Evolutionary conservation across 2,329 filamentous ascomycete species (phyloP).

Genomic region (Aspergillus sp.): DNA sequence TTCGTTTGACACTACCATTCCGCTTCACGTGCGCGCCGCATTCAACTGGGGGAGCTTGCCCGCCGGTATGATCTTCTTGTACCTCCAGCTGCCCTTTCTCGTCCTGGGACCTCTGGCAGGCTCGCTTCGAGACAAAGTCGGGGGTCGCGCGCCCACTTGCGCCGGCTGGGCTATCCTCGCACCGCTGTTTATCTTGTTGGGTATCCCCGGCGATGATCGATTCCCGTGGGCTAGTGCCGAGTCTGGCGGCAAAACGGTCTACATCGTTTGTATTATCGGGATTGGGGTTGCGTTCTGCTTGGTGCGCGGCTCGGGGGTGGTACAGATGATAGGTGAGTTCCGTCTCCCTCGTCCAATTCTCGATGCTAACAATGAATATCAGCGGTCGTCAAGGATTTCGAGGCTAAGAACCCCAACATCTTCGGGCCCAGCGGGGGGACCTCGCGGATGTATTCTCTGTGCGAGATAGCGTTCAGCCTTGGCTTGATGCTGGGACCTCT

Average conservation of each 20-base stretch:
- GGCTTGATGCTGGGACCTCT: constrained; percentile 21
- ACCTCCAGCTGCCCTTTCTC: constrained; percentile 52
- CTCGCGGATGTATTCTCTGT: constrained; percentile 16
- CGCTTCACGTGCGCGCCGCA: constrained; percentile 48
- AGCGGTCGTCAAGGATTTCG: constrained; percentile 15
- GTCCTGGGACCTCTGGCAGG: constrained; percentile 57
- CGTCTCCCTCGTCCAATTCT: neutral
- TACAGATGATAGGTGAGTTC: constrained; percentile 23
- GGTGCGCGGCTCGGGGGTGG: constrained; percentile 18
- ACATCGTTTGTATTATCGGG: constrained; percentile 11
- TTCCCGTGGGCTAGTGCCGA: constrained; percentile 19
- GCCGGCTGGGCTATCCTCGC: constrained; percentile 14
- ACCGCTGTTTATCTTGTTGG: constrained; percentile 19
- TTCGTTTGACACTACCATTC: constrained; percentile 52
- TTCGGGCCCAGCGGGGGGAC: constrained; percentile 23
- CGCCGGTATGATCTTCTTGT: constrained; percentile 53
- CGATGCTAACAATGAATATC: neutral
- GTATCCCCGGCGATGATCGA: constrained; percentile 16
- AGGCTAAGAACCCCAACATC: constrained; percentile 14
- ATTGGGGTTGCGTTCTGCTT: constrained; percentile 15
- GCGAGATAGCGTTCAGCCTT: constrained; percentile 14
- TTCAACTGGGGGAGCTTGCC: constrained; percentile 54
- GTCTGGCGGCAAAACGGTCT: constrained; percentile 15
- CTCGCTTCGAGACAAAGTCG: constrained; percentile 30
- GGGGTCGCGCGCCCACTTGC: constrained; percentile 13